Base-by-base conservation (phyloP, 371 early-diverging fungal genomes). In the Mortierella sp. region DNA sequence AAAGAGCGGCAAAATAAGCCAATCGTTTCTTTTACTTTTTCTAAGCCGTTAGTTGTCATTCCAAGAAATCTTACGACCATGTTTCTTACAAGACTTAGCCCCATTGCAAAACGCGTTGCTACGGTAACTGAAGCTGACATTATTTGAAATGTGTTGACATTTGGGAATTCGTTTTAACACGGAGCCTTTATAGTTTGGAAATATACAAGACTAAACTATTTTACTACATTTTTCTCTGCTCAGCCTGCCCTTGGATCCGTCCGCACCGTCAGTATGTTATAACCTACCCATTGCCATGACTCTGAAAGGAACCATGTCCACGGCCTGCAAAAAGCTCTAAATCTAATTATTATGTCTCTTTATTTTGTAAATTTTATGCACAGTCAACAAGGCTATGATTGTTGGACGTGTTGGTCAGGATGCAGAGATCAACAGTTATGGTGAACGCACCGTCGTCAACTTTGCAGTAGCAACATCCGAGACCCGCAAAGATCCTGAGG, bases 401-500 rank as follows among this genome's bases (percentile, higher is more conserved):
- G 85, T 89, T 59, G 90, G 90, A 67, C 86, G 88, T 61, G 81
- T 88, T 47, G 90, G 90, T 31, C 82, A 83, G 62, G 86, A 88
- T 73, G 86, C 89, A 49, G 82, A 79, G 23, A 66, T 76, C 8
- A 83, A 61, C 62, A 84, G 78, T n/a, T 12, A 83, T 61, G 79
- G 68, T 22, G 83, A 83, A 15, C 83, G 81, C 42, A 84, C 80
- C 37, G 90, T 89, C 43, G 76, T 84, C 61, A 85, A 87, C 60
- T 89, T 88, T 66, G 85, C 90, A 31, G 83, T 89, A 23, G 90
- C 90, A 49, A 89, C 90, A 2, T 86, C 88, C 6, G 90, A 89
- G 68, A 83, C 78, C 8, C 82, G 84, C 66, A 83, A 86, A 66
- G 90, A 88, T 62, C 77, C 81, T 67, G 88, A 87, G 72, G 90